phyloP scores from a whole-genome alignment of 23 red algal genomes.

The Agarophyton chilense region DNA sequence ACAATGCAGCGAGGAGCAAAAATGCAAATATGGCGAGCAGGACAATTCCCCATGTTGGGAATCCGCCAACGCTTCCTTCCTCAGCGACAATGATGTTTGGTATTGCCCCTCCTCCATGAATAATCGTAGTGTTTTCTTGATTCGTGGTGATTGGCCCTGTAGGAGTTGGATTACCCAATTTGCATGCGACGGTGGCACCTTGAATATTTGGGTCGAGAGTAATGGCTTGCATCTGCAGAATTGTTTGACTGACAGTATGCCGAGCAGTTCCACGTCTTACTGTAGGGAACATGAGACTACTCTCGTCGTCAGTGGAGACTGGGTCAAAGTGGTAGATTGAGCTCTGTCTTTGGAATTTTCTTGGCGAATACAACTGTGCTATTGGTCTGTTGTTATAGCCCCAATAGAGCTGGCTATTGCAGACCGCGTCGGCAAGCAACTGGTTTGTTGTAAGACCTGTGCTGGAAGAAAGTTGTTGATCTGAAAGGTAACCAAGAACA shows the following conservation, averaged over 20 bases:
- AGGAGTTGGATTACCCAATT: neutral
- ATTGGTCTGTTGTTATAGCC: neutral
- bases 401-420: constrained; percentile 19
- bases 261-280: constrained; percentile 1
- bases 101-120: neutral
- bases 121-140: neutral
- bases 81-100: constrained; percentile 1
- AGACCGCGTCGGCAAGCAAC: constrained; percentile 26
- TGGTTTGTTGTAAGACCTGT: neutral
- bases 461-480: neutral
- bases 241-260: constrained; percentile 21
- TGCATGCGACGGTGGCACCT: constrained; percentile 8
- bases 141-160: neutral
- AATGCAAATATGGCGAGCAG: constrained; percentile 40
- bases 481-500: constrained; percentile 29
- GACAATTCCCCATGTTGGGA: constrained; percentile 51
- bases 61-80: constrained; percentile 1
- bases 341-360: constrained; percentile 17
- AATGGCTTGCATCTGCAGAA: constrained; percentile 3
- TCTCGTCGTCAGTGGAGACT: neutral
- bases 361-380: constrained; percentile 34
- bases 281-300: constrained; percentile 55
- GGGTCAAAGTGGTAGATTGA: constrained; percentile 53
- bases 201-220: constrained; percentile 33
- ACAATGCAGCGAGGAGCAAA: constrained; percentile 13